A percentile compares a stretch with the other conserved stretches of the same genome.
Evolutionary conservation across 75 land plant species (phyloP).

Genomic region (Picea sitchensis): DNA sequence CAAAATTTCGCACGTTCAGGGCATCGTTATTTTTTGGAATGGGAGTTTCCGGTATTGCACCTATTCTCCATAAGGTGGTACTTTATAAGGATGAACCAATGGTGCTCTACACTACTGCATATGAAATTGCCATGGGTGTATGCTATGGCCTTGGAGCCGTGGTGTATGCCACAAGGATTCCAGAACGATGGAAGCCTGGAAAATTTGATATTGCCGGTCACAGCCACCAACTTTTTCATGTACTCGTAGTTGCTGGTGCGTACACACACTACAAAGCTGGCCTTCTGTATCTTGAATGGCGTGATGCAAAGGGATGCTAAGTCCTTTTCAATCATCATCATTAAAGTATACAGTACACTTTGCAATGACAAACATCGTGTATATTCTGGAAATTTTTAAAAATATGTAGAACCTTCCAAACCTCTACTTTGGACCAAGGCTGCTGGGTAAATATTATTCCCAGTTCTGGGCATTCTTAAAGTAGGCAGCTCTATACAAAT

Average conservation of each 20-base stretch:
- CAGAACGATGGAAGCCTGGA: constrained; percentile 97
- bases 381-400: no score
- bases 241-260: constrained; percentile 91
- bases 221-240: constrained; percentile 95
- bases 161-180: constrained; percentile 86
- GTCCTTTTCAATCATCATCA: not conserved
- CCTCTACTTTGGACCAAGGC: no score
- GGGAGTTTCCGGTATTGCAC: constrained; percentile 84
- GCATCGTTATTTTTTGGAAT: constrained; percentile 81
- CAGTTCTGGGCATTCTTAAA: no score
- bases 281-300: constrained; percentile 84
- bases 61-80: constrained; percentile 80
- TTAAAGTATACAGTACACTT: no score
- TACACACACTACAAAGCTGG: constrained; percentile 88
- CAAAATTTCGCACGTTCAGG: constrained; percentile 67
- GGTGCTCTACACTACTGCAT: constrained; percentile 65
- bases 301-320: constrained; percentile 77
- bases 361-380: no score
- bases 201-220: constrained; percentile 94
- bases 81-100: constrained; percentile 62
- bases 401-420: no score
- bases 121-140: constrained; percentile 78
- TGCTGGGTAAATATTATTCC: no score
- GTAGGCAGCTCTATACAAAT: no score
- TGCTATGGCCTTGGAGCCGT: constrained; percentile 87